Evolutionary conservation across 2,329 filamentous ascomycete genomes (phyloP).

Genomic region (Xylaria sp.): DNA sequence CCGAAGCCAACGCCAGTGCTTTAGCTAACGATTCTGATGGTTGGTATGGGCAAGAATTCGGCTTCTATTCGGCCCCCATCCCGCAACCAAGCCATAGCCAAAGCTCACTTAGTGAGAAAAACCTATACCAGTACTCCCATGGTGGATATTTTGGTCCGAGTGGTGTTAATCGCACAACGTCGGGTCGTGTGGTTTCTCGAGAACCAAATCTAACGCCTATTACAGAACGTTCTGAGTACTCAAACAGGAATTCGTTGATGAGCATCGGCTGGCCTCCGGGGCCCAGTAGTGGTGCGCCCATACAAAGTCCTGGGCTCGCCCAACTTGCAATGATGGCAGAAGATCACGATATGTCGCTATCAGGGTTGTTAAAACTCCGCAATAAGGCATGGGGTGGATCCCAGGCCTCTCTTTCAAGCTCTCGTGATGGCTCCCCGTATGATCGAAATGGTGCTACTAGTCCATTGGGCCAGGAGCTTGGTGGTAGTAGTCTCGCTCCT

Average conservation of each 20-base stretch:
- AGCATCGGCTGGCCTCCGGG: slow-evolving; percentile 70
- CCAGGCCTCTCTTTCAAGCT: slow-evolving; percentile 75
- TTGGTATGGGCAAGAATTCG: slow-evolving; percentile 96
- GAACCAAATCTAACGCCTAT: slow-evolving; percentile 97
- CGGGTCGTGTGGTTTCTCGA: slow-evolving; percentile 77
- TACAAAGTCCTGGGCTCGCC: slow-evolving; percentile 79
- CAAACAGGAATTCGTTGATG: slow-evolving; percentile 91
- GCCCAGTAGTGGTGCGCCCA: slow-evolving; percentile 58
- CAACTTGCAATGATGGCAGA: slow-evolving; percentile 77
- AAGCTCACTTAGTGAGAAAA: slow-evolving; percentile 51
- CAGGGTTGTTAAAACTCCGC: slow-evolving; percentile 76
- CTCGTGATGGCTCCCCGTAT: slow-evolving; percentile 53
- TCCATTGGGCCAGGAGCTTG: slow-evolving; percentile 53
- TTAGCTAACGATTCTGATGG: slow-evolving; percentile 92
- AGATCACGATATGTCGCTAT: slow-evolving; percentile 78
- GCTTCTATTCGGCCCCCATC: slow-evolving; percentile 81
- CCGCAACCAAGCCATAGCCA: slow-evolving; percentile 46
- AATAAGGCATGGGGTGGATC: slow-evolving; percentile 84
- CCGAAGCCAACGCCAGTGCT: slow-evolving; percentile 92
- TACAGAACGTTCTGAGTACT: slow-evolving; percentile 95
- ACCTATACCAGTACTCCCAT: slow-evolving; percentile 71
- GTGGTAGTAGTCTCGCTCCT: slow-evolving; percentile 48
- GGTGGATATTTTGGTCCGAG: slow-evolving; percentile 91
- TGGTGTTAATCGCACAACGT: slow-evolving; percentile 75
- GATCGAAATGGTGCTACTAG: slow-evolving; percentile 59